Conservation (phyloP, 768 basidiomycete genomes). For the Kwoniella pini region DNA sequence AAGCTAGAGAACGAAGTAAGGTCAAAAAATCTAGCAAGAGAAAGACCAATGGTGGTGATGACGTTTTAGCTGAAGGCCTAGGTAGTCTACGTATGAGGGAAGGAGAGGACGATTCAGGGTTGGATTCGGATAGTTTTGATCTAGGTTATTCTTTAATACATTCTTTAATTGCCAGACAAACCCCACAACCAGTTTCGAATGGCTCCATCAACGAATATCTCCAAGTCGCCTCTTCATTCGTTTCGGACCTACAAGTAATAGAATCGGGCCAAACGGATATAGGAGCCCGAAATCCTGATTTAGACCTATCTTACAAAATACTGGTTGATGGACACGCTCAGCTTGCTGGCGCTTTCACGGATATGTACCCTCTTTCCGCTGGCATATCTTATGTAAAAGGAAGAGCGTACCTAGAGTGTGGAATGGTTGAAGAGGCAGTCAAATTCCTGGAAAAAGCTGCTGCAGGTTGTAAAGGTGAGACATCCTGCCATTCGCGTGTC, state of each 20-base stretch:
- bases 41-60: constrained; percentile 25
- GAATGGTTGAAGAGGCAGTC: constrained; percentile 72
- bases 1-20: constrained; percentile 14
- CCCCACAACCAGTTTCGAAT: constrained; percentile 2
- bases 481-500: no score
- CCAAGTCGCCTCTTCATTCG: constrained; percentile 66
- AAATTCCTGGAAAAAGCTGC: constrained; percentile 71
- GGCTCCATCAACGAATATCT: constrained; percentile 59
- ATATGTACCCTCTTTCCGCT: constrained; percentile 77
- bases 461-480: constrained; percentile 54
- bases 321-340: constrained; percentile 66
- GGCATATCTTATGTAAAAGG: constrained; percentile 73
- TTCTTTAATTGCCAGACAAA: constrained; percentile 32
- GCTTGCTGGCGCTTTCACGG: constrained; percentile 66
- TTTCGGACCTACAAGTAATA: constrained; percentile 68
- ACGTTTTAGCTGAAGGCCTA: constrained; percentile 32
- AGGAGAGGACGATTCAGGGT: not conserved
- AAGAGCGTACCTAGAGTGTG: constrained; percentile 66
- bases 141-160: constrained; percentile 44
- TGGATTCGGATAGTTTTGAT: constrained; percentile 30
- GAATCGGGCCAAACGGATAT: constrained; percentile 15
- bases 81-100: constrained; percentile 27
- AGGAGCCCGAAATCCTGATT: constrained; percentile 64
- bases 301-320: constrained; percentile 70
- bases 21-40: constrained; percentile 12